Base-by-base conservation (phyloP, 2,329 filamentous ascomycete genomes). In the Fusarium sp. region DNA sequence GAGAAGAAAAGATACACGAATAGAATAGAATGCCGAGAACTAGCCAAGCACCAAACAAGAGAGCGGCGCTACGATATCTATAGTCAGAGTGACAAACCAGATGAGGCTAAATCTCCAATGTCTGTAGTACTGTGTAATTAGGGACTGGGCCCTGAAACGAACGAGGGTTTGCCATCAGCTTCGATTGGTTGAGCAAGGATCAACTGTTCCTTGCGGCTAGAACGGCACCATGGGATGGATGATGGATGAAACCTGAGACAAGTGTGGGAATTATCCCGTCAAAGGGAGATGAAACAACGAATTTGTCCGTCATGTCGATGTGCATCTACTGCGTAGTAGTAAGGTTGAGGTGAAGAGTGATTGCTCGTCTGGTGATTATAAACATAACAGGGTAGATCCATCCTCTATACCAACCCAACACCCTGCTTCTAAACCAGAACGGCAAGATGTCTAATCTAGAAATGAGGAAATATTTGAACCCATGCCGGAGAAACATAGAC, bases 271-370 rank as follows among this genome's bases (percentile, higher is more conserved):
- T 61, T 63, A 25, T 56, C 45, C 60, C 60, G 55, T 46, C 29
- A 23, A 51, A 35, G 60, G 60, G 60, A 55, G 61, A n/a, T 63
- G 60, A 63, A 63, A 63, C 60, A 50, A 15, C 14, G 4, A 13
- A 64, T 45, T 63, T 63, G 45, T 63, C 60, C 60, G 60, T 19
- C 4, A 3, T 19, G 19, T 19, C 4, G 19, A 19, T 19, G 3
- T 19, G 4, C 3, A 4, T 19, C 19, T 19, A n/a, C n/a, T n/a
- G n/a, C n/a, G n/a, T n/a, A n/a, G n/a, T n/a, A 19, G 19, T 4
- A 19, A 27, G 25, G 4, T 8, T 27, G 10, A 10, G 25, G 25
- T 27, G 8, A 32, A 32, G 31, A 14, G 10, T 32, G 6, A 32
- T 19, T 4, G 4, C 19, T 19, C 19, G 19, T 19, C 19, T 19